These are phyloP conservation scores for Ilex aquifolium DNA, from an alignment of 257 asterid species.

Conservation along the genomic window DNA sequence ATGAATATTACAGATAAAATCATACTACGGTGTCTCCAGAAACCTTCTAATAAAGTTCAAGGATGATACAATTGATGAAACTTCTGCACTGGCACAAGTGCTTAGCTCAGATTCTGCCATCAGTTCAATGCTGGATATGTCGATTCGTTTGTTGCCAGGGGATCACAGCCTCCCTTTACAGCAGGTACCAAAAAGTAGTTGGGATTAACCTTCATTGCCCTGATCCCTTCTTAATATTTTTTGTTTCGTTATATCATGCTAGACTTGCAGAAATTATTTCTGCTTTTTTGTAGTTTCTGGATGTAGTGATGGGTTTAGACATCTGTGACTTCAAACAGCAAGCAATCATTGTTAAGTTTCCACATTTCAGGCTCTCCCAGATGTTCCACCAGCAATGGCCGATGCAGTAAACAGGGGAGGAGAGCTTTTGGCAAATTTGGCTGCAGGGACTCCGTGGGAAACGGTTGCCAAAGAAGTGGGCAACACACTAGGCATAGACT, in stretches of 20 bases:
- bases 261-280: no score
- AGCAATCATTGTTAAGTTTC: background rate
- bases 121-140: constrained; percentile 92
- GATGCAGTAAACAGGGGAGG: constrained; percentile 90
- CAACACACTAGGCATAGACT: constrained; percentile 45
- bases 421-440: constrained; percentile 60
- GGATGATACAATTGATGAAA: constrained; percentile 90
- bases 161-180: constrained; percentile 93
- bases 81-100: constrained; percentile 74
- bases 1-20: constrained; percentile 51
- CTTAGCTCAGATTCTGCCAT: constrained; percentile 88
- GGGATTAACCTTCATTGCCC: background rate
- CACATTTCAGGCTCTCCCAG: constrained; percentile 65
- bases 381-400: constrained; percentile 91
- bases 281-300: no score
- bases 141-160: constrained; percentile 83
- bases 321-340: constrained; percentile 4
- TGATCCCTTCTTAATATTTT: background rate
- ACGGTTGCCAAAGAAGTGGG: constrained; percentile 74
- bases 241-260: no score
- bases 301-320: background rate
- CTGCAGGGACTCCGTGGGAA: constrained; percentile 99
- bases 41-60: constrained; percentile 84
- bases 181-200: constrained; percentile 42
- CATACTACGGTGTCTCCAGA: constrained; percentile 88